These are phyloP conservation scores for Penicillium expansum DNA, from an alignment of 2,329 filamentous ascomycete species.

Conservation along the genomic window DNA sequence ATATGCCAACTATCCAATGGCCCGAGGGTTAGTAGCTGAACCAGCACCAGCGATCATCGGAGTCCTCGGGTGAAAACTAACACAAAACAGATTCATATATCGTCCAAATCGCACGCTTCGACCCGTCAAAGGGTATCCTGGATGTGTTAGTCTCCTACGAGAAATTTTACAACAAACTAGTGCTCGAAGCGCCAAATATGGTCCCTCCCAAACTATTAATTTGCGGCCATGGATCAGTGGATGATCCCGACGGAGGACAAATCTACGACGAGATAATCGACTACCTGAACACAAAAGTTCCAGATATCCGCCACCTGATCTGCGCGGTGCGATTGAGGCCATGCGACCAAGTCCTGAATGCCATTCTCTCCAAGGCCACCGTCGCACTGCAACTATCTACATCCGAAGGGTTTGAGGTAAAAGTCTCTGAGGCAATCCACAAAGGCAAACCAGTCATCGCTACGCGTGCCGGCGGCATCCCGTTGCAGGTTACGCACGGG, in stretches of 20 bases:
- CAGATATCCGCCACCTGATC: conserved; percentile 62
- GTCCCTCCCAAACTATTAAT: conserved; percentile 69
- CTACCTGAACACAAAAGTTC: conserved; percentile 63
- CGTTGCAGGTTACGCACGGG: conserved; percentile 69
- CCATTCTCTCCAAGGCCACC: conserved; percentile 67
- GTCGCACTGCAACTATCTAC: conserved; percentile 77
- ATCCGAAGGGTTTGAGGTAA: conserved; percentile 81
- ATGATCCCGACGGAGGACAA: conserved; percentile 71
- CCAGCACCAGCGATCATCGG: not conserved
- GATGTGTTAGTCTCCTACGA: conserved; percentile 74
- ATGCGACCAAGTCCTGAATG: conserved; percentile 77
- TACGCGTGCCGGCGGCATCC: conserved; percentile 73
- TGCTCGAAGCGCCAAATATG: conserved; percentile 48
- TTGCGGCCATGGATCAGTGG: conserved; percentile 74
- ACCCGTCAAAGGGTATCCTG: conserved; percentile 77
- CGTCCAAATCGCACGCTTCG: conserved; percentile 76
- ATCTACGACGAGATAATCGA: conserved; percentile 71
- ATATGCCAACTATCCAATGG: conserved; percentile 40
- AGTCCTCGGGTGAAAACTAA: conserved; percentile 48
- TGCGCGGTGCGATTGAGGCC: conserved; percentile 74
- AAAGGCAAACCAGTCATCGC: conserved; percentile 77
- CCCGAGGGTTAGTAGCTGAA: conserved; percentile 33
- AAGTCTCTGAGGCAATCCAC: conserved; percentile 79
- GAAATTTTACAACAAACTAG: conserved; percentile 63
- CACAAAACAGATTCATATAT: conserved; percentile 62